Evolutionary conservation across 129 eudicot species (phyloP).

Genomic region (Saposhnikovia divaricata): DNA sequence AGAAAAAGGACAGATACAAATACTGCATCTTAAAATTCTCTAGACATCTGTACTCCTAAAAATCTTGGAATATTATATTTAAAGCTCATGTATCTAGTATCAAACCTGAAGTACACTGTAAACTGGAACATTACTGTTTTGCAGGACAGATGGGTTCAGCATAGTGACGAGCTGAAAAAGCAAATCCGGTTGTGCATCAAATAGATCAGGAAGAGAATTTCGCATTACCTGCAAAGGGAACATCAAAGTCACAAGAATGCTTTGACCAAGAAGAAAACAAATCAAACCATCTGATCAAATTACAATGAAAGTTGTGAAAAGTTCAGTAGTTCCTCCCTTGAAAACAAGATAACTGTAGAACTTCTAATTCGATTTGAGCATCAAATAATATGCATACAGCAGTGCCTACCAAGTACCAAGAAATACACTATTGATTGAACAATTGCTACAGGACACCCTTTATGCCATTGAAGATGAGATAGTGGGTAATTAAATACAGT

Average conservation of each 20-base stretch:
- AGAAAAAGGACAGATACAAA: background rate
- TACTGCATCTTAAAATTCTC: background rate
- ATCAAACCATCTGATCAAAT: background rate
- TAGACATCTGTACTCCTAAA: background rate
- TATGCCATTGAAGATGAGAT: background rate
- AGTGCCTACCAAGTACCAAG: background rate
- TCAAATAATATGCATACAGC: background rate
- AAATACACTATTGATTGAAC: background rate
- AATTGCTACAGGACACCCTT: background rate
- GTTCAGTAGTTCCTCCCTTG: background rate
- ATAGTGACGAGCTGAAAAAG: conserved; percentile 97
- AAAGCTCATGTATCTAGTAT: background rate
- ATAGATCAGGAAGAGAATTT: conserved; percentile 82
- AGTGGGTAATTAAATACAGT: background rate
- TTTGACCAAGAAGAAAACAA: background rate
- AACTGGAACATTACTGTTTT: conserved; percentile 81
- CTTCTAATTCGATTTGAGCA: background rate
- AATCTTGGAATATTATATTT: background rate
- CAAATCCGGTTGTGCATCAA: conserved; percentile 94
- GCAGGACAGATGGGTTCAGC: conserved; percentile 93
- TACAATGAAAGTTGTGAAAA: background rate
- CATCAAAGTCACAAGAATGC: conserved; percentile 2
- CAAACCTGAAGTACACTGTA: conserved; percentile 85
- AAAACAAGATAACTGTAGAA: background rate
- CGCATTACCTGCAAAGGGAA: conserved; percentile 75